Evolutionary conservation across 441 rosid species (phyloP).

Genomic region (Aquilaria agallochum): DNA sequence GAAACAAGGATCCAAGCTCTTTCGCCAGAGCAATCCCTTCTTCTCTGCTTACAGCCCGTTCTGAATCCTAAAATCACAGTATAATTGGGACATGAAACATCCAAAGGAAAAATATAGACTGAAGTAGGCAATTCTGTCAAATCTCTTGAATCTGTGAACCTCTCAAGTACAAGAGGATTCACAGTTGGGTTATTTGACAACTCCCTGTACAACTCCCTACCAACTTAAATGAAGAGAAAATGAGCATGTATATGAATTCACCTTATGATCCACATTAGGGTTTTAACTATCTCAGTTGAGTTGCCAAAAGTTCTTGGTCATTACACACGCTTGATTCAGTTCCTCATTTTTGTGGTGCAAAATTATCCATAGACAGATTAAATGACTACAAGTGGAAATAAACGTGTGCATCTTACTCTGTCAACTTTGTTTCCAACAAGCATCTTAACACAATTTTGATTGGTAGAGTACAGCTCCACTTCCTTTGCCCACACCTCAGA

Average conservation of each 20-base stretch:
- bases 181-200: no score
- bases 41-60: conserved; percentile 54
- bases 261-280: no score
- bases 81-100: background rate
- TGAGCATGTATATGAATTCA: no score
- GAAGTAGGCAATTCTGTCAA: background rate
- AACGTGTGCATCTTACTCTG: conserved; percentile 35
- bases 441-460: conserved; percentile 65
- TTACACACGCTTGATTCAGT: background rate
- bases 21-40: conserved; percentile 62
- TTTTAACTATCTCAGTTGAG: no score
- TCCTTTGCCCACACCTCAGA: conserved; percentile 78
- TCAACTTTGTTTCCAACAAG: conserved; percentile 83
- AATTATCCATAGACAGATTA: background rate
- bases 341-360: background rate
- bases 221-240: no score
- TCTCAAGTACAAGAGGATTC: no score
- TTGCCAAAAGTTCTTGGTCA: background rate
- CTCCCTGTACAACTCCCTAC: no score
- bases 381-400: background rate
- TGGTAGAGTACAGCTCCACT: conserved; percentile 62
- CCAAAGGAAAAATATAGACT: background rate
- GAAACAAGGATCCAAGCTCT: conserved; percentile 53
- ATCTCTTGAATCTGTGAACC: no score
- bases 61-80: conserved; percentile 46